Evolutionary conservation across 2,329 filamentous ascomycete species (phyloP).

Genomic region (Ascochyta viciae-villosae): DNA sequence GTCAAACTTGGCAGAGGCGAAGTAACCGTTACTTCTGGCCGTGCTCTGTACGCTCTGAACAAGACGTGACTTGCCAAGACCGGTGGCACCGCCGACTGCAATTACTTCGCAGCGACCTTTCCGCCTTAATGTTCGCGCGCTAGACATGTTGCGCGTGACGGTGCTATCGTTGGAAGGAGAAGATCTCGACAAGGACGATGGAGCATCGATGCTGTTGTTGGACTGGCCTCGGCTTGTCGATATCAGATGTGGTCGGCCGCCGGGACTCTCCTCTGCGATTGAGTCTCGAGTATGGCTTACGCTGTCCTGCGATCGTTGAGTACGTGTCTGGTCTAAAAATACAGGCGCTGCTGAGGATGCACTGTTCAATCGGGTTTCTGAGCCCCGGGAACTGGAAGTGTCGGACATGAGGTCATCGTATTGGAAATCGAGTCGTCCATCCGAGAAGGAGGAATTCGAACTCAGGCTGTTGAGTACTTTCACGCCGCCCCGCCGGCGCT

Average conservation of each 20-base stretch:
- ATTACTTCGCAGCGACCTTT: slow-evolving; percentile 67
- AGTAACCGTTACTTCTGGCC: slow-evolving; percentile 66
- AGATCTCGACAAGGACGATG: slow-evolving; percentile 34
- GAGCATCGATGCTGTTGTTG: slow-evolving; percentile 42
- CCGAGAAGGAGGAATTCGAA: slow-evolving; percentile 61
- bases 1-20: slow-evolving; percentile 67
- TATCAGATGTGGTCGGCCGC: slow-evolving; percentile 30
- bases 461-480: slow-evolving; percentile 59
- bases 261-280: slow-evolving; percentile 30
- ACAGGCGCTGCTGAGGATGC: slow-evolving; percentile 34
- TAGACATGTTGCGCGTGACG: slow-evolving; percentile 37
- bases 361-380: slow-evolving; percentile 52
- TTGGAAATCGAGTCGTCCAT: slow-evolving; percentile 58
- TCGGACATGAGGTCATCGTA: slow-evolving; percentile 59
- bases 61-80: slow-evolving; percentile 67
- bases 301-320: slow-evolving; percentile 42
- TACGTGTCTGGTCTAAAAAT: slow-evolving; percentile 36
- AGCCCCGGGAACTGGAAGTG: slow-evolving; percentile 62
- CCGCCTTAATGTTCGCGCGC: slow-evolving; percentile 53
- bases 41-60: slow-evolving; percentile 64
- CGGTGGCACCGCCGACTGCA: slow-evolving; percentile 63
- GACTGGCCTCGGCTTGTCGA: slow-evolving; percentile 31
- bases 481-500: slow-evolving; percentile 60
- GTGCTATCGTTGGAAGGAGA: slow-evolving; percentile 37
- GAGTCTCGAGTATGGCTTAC: slow-evolving; percentile 34